Conservation (phyloP, 352 stramenopile species). For the Pythium myriotylum region DNA sequence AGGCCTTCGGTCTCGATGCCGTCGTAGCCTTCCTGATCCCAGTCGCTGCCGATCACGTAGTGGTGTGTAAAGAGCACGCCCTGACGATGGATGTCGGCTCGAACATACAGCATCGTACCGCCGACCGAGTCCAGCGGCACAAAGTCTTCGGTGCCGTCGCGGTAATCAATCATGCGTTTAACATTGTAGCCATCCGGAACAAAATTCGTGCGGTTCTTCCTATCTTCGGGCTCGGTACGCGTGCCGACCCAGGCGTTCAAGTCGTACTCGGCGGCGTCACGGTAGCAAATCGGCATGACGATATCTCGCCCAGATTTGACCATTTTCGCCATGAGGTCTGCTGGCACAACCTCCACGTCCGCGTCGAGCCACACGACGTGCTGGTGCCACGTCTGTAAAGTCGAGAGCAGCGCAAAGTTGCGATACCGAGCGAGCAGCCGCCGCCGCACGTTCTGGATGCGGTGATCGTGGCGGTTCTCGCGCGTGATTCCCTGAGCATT, state of each 20-base stretch:
- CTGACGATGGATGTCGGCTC: slow-evolving; percentile 46
- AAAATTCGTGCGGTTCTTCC: background rate
- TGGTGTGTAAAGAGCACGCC: slow-evolving; percentile 46
- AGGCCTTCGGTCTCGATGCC: slow-evolving; percentile 54
- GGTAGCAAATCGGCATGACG: slow-evolving; percentile 15
- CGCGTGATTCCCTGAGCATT: slow-evolving; percentile 22
- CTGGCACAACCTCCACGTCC: slow-evolving; percentile 34
- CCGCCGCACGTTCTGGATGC: slow-evolving; percentile 33
- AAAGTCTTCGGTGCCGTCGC: slow-evolving; percentile 13
- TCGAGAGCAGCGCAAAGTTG: slow-evolving; percentile 43
- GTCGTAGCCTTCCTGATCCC: slow-evolving; percentile 44
- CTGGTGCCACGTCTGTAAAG: slow-evolving; percentile 41
- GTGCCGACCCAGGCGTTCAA: no score
- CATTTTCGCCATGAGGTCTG: slow-evolving; percentile 37
- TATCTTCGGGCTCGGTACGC: slow-evolving; percentile 1
- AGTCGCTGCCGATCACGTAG: slow-evolving; percentile 46
- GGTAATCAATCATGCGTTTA: slow-evolving; percentile 9
- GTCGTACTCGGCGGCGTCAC: no score
- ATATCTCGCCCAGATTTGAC: slow-evolving; percentile 23
- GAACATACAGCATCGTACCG: slow-evolving; percentile 50
- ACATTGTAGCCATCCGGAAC: background rate
- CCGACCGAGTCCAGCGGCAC: slow-evolving; percentile 51
- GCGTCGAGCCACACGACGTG: slow-evolving; percentile 49
- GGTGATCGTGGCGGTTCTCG: slow-evolving; percentile 30
- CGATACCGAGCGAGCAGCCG: slow-evolving; percentile 48